These are phyloP conservation scores for Citropsis articulata DNA, from an alignment of 345 rosid species.

Conservation along the genomic window DNA sequence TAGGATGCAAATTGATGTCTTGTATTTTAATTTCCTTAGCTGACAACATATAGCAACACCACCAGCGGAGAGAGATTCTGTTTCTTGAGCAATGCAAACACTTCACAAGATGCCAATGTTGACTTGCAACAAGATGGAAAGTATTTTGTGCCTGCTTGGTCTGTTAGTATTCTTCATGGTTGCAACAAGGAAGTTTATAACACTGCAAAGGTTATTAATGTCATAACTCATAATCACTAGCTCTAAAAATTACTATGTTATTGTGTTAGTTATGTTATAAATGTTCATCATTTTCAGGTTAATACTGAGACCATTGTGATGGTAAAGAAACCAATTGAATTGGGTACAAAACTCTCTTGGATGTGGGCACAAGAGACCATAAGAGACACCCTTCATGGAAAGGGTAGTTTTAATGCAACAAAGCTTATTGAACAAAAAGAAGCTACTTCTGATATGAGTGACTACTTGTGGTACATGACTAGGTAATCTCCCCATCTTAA, in stretches of 20 bases:
- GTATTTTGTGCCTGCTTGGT: slow-evolving; percentile 24
- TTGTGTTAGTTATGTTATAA: no score
- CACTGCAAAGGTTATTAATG: slow-evolving; percentile 25
- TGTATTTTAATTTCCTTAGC: background rate
- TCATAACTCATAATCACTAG: no score
- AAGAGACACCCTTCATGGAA: background rate
- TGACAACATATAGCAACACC: background rate
- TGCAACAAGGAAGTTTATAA: slow-evolving; percentile 23
- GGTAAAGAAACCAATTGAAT: background rate
- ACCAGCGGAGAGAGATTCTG: background rate
- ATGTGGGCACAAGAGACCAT: no score
- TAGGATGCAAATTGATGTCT: background rate
- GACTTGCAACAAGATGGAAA: background rate
- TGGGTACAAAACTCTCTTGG: slow-evolving; percentile 2
- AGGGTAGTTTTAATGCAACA: slow-evolving; percentile 1
- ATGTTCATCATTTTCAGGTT: slow-evolving; percentile 12
- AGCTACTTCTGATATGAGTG: slow-evolving; percentile 14
- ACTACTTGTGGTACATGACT: slow-evolving; percentile 30
- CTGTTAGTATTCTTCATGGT: slow-evolving; percentile 20
- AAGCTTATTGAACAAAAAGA: slow-evolving; percentile 30
- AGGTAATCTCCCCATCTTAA: slow-evolving; percentile 1
- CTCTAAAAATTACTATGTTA: no score
- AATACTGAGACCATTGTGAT: slow-evolving; percentile 20
- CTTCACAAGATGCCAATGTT: background rate
- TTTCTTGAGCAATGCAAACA: slow-evolving; percentile 4